These are phyloP conservation scores for Teunomyces stri DNA, from an alignment of 805 yeast species.

Conservation along the genomic window DNA sequence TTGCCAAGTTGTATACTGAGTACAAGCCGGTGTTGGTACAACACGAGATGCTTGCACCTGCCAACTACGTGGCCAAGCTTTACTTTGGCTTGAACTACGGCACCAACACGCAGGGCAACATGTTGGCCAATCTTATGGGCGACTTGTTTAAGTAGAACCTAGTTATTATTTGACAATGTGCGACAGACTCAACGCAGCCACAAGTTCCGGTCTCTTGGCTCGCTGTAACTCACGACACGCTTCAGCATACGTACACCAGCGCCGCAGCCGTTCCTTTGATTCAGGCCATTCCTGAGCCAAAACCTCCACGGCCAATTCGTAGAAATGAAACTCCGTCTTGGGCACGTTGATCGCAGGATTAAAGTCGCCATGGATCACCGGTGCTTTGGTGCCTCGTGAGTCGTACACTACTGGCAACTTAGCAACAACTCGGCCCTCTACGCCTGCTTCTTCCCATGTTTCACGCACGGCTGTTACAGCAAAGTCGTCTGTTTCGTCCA, in stretches of 20 bases:
- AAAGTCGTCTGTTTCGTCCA: conserved; percentile 61
- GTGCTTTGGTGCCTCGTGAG: conserved; percentile 38
- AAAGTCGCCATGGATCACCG: conserved; percentile 31
- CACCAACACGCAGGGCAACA: conserved; percentile 37
- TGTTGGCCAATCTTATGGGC: conserved; percentile 66
- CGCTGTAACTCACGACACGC: conserved; percentile 58
- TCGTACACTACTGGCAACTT: conserved; percentile 70
- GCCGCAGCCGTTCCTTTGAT: conserved; percentile 52
- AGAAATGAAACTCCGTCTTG: conserved; percentile 84
- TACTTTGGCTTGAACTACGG: conserved; percentile 58
- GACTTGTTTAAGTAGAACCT: conserved; percentile 35
- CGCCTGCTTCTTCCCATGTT: conserved; percentile 98
- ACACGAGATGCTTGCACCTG: conserved; percentile 41
- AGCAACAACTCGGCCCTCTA: conserved; percentile 57
- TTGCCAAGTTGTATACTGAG: conserved; percentile 48
- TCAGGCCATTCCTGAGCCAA: conserved; percentile 79
- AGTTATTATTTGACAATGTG: conserved; percentile 40
- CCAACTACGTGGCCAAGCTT: conserved; percentile 57
- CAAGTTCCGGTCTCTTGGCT: conserved; percentile 65
- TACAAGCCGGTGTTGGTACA: conserved; percentile 40
- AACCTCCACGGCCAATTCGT: conserved; percentile 63
- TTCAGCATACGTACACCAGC: conserved; percentile 72
- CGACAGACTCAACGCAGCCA: conserved; percentile 60
- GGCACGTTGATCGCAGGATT: conserved; percentile 51
- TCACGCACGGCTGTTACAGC: conserved; percentile 71